A percentile compares a stretch with the other conserved stretches of the same genome.
phyloP scores from a whole-genome alignment of 257 asterid species.

The Solanum virginianum region DNA sequence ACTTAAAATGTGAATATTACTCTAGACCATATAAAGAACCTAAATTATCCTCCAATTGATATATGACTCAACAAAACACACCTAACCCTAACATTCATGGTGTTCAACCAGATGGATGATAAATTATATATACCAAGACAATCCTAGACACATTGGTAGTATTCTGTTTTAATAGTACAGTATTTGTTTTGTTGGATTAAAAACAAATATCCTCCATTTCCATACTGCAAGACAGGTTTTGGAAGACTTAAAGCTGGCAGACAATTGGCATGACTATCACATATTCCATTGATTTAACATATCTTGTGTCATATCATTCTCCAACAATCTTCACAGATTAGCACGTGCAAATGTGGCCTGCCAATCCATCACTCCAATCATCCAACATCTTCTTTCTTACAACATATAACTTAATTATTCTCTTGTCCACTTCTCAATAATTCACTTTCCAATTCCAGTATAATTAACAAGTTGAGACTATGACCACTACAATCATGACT shows the following conservation, averaged over 20 bases:
- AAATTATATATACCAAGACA: background rate
- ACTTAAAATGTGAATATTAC: background rate
- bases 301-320: background rate
- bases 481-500: too few species aligned
- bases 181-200: background rate
- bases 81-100: background rate
- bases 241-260: background rate
- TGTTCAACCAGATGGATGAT: background rate
- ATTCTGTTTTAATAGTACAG: background rate
- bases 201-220: background rate
- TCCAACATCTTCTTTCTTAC: background rate
- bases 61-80: background rate
- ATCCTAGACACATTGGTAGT: background rate
- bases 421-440: background rate
- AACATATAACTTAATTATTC: background rate
- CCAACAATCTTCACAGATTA: background rate
- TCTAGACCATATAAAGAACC: background rate
- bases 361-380: background rate
- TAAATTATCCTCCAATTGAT: background rate
- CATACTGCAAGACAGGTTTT: background rate
- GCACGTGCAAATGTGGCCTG: conserved; percentile 5
- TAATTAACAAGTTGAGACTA: too few species aligned
- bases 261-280: background rate
- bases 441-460: background rate
- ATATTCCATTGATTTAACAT: background rate